Conservation (phyloP, 441 rosid species). For the Bruguiera hainesii region DNA sequence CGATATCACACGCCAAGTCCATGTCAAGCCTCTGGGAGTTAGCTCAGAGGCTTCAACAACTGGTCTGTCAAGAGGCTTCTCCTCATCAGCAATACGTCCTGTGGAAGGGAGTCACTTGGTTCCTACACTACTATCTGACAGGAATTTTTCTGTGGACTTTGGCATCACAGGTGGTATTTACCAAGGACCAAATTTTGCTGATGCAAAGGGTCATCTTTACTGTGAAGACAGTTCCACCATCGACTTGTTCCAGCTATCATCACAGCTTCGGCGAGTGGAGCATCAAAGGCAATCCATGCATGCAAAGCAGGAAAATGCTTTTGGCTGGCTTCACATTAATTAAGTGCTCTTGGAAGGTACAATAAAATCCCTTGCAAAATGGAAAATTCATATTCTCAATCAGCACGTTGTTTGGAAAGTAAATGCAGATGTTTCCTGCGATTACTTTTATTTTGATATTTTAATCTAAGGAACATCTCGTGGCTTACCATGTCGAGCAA, state of each 20-base stretch:
- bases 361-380: background rate
- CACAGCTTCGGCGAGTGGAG: conserved; percentile 55
- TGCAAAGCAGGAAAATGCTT: conserved; percentile 38
- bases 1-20: conserved; percentile 24
- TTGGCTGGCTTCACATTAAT: conserved; percentile 33
- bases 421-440: too few relatives aligned
- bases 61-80: conserved; percentile 27
- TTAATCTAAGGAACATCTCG: background rate
- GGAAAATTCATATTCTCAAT: background rate
- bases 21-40: conserved; percentile 31
- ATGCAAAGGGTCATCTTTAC: conserved; percentile 22
- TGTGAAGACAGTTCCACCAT: conserved; percentile 35
- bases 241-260: conserved; percentile 56
- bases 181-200: conserved; percentile 29
- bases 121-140: conserved; percentile 28
- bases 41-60: conserved; percentile 26
- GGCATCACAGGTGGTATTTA: conserved; percentile 25
- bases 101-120: conserved; percentile 30
- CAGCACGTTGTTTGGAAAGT: background rate
- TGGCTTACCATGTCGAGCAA: background rate
- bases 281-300: conserved; percentile 43
- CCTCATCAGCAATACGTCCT: conserved; percentile 30
- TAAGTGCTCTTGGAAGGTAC: conserved; percentile 25
- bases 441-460: too few relatives aligned
- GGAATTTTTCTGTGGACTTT: conserved; percentile 27